Percentiles rank a stretch among this genome's conserved stretches.
Evolutionary conservation across 1,139 yeast species (phyloP).

Genomic region (Kodamaea derodonti): DNA sequence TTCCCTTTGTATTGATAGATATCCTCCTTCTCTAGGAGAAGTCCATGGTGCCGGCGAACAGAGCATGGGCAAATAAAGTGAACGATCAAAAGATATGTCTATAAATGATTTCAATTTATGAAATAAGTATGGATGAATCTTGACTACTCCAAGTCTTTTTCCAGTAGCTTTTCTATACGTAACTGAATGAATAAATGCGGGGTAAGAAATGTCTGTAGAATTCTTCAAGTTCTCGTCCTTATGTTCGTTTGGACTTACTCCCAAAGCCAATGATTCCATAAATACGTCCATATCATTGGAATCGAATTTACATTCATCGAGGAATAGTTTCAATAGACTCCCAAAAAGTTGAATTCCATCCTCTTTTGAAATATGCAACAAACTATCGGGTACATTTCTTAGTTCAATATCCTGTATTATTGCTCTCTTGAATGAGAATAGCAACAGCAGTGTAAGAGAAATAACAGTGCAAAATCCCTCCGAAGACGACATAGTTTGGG

Average conservation of each 20-base stretch:
- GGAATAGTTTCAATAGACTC: conserved; percentile 17
- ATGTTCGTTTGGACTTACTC: background rate
- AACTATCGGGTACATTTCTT: conserved; percentile 7
- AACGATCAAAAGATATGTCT: conserved; percentile 13
- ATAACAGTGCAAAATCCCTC: conserved; percentile 15
- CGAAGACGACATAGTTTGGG: conserved; percentile 17
- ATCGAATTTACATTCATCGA: conserved; percentile 17
- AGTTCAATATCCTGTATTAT: conserved; percentile 12
- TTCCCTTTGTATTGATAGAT: conserved; percentile 22
- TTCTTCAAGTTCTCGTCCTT: background rate
- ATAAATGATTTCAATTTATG: conserved; percentile 15
- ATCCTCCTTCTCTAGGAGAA: conserved; percentile 35
- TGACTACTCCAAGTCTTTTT: conserved; percentile 17
- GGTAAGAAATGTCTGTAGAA: background rate
- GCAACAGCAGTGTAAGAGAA: conserved; percentile 13
- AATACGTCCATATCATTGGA: conserved; percentile 4
- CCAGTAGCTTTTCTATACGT: background rate
- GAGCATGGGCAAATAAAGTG: conserved; percentile 36
- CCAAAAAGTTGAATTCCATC: conserved; percentile 21
- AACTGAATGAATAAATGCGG: background rate
- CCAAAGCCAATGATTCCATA: background rate
- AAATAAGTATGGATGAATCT: conserved; percentile 24
- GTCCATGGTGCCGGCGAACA: conserved; percentile 38
- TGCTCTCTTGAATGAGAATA: conserved; percentile 13
- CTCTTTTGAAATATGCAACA: conserved; percentile 15